Base-by-base conservation (phyloP, 495 filamentous ascomycete species). In the Aspergillus conjunctus region DNA sequence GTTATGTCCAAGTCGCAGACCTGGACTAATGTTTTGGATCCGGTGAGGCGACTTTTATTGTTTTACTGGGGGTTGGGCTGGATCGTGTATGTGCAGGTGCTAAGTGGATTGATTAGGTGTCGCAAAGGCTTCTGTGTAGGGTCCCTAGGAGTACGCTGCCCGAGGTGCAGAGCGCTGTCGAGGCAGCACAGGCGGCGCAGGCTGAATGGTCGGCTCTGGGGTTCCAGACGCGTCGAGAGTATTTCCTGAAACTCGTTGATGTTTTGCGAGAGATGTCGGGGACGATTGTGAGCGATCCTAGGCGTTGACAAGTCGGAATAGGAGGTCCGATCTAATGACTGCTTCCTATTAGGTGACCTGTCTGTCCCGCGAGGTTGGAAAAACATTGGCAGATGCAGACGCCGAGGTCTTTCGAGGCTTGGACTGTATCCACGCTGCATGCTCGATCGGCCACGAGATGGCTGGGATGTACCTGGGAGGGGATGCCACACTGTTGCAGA, bases 361-460 rank as follows among this genome's bases (percentile, higher is more conserved):
- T 32, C 55, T 71, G 1, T 69, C 57, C 14, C 58, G 59, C 7
- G 70, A 72, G 53, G 63, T 68, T 1, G 67, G 70, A 7, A 72
- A 72, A 41, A 72, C 70, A 6, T 21, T 66, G 6, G 68, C 59
- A 20, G 70, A 72, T 48, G 70, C 70, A 5, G 68, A 72, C 20
- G 58, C 65, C 7, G 70, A 72, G 49, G 56, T 72, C 0, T 57
- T 64, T 20, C 61, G 70, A 14, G 70, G 70, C 1, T 32, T 72
- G 39, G 70, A 70, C 48, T 67, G 61, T 33, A 68, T 70, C 21
- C 65, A 70, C n/a, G 65, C 65, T 10, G 70, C 70, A 0, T 72
- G 70, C 46, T 71, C 69, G 15, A 64, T 71, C 46, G 62, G 66
- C 1, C 61, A 61, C 34, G 69, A 71, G 37, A 71, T 67, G 61